Conservation (phyloP, 2,329 filamentous ascomycete species). For the Pseudogymnoascus sp. region DNA sequence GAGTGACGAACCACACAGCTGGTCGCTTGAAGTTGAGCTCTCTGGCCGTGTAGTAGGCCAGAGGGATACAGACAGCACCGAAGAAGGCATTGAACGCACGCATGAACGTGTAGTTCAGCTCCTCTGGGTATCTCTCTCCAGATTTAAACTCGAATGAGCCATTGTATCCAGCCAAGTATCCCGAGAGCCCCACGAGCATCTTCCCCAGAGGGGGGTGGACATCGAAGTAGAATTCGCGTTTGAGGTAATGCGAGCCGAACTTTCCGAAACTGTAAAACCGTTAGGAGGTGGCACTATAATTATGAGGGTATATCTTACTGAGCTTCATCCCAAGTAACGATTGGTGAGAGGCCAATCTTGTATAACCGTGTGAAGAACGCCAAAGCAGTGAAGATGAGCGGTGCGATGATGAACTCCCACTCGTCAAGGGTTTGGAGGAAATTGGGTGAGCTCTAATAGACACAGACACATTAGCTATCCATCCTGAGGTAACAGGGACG, state of each 20-base stretch:
- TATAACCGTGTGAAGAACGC: conserved; percentile 60
- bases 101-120: conserved; percentile 98
- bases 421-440: conserved; percentile 54
- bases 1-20: conserved; percentile 86
- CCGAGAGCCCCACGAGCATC: conserved; percentile 94
- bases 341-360: conserved; percentile 63
- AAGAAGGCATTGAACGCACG: conserved; percentile 94
- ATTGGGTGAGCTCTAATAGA: conserved; percentile 39
- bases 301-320: conserved; percentile 43
- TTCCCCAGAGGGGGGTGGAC: conserved; percentile 92
- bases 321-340: conserved; percentile 70
- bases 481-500: background rate
- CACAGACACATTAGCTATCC: conserved; percentile 20
- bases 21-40: conserved; percentile 80
- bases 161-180: conserved; percentile 95
- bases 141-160: conserved; percentile 99
- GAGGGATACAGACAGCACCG: conserved; percentile 80
- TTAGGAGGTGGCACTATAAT: conserved; percentile 27
- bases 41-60: conserved; percentile 91
- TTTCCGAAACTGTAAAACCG: conserved; percentile 65
- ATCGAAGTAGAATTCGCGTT: conserved; percentile 99
- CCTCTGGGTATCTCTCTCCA: conserved; percentile 85
- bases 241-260: conserved; percentile 98
- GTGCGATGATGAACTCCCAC: conserved; percentile 54
- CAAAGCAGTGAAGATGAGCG: conserved; percentile 51